Conservation (phyloP, 192 early-diverging fungal species). For the Obelidium mucronatum region DNA sequence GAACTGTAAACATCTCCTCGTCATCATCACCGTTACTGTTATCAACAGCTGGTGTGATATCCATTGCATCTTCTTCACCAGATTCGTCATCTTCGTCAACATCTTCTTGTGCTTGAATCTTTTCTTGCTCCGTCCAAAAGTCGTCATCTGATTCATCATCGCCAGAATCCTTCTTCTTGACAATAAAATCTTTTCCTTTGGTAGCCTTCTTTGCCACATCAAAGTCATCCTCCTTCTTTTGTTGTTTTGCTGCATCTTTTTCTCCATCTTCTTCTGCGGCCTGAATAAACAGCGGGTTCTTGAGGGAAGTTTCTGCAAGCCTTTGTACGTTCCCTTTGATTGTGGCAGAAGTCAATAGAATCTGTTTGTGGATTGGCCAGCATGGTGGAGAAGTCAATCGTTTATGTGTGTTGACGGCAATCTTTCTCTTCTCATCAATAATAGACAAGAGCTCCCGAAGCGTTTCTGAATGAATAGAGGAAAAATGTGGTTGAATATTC, state of each 20-base stretch:
- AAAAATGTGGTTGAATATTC: not conserved
- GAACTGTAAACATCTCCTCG: conserved; percentile 67
- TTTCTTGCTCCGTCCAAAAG: conserved; percentile 31
- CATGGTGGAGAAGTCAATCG: conserved; percentile 29
- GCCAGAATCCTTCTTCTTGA: conserved; percentile 10
- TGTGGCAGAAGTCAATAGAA: conserved; percentile 87
- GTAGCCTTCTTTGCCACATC: conserved; percentile 36
- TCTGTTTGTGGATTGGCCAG: conserved; percentile 57
- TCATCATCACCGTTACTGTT: not conserved
- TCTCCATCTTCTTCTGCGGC: conserved; percentile 52
- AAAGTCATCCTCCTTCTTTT: conserved; percentile 40
- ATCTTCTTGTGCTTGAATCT: not conserved
- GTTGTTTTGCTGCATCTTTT: too few relatives aligned
- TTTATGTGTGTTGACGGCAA: conserved; percentile 11
- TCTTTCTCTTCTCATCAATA: conserved; percentile 38
- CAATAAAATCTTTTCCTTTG: conserved; percentile 36
- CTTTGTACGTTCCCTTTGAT: conserved; percentile 82
- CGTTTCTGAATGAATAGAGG: conserved; percentile 30
- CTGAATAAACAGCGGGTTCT: conserved; percentile 81
- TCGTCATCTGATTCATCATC: conserved; percentile 32
- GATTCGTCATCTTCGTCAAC: conserved; percentile 14
- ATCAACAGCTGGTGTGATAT: not conserved
- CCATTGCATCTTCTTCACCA: conserved; percentile 11
- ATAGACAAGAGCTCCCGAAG: conserved; percentile 53
- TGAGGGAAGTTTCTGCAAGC: conserved; percentile 80